Base-by-base conservation (phyloP, 352 stramenopile genomes). In the Thalassiosira exigua region DNA sequence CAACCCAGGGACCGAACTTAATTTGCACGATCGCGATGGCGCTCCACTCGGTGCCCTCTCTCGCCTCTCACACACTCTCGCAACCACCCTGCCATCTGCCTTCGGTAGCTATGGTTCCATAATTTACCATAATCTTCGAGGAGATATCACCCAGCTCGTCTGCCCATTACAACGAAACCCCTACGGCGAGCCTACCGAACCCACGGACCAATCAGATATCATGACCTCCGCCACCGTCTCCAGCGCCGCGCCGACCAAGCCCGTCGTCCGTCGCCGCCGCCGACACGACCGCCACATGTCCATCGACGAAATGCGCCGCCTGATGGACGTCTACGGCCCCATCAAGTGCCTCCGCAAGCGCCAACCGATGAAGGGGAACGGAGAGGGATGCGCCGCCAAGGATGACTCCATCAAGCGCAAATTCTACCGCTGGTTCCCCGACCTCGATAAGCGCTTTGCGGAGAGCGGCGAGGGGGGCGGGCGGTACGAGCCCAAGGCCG, bases 391-490 rank as follows among this genome's bases (percentile, higher is more conserved):
- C 39, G 21, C 4, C 12, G 33, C 57, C 7, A 77, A 87, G 19
- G 58, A 58, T 46, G 44, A 72, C 12, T 84, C 80, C 21, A 56
- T 79, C 62, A 84, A 84, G 42, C 42, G 65, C 9, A 81, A 86
- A 22, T 69, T 90, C 57, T 81, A 81, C 27, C 32, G 71, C 17
- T 81, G 71, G 71, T 81, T 81, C 26, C 71, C 71, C 17, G 71
- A 81, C 48, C 72, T 81, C 62, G 46, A 75, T 19, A 32, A 57
- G 4, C 22, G 58, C 19, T 68, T 68, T 26, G 58, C 32, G 21
- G 9, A 39, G 7, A n/a, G n/a, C n/a, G n/a, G n/a, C n/a, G 29
- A 57, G 24, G 24, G 19, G 32, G 27, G 22, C 1, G 50, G 29
- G 7, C 33, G 44, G 51, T 72, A 62, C 24, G 30, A 50, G 32